phyloP scores from a whole-genome alignment of 2,329 filamentous ascomycete species.

The Cladophialophora carrionii region DNA sequence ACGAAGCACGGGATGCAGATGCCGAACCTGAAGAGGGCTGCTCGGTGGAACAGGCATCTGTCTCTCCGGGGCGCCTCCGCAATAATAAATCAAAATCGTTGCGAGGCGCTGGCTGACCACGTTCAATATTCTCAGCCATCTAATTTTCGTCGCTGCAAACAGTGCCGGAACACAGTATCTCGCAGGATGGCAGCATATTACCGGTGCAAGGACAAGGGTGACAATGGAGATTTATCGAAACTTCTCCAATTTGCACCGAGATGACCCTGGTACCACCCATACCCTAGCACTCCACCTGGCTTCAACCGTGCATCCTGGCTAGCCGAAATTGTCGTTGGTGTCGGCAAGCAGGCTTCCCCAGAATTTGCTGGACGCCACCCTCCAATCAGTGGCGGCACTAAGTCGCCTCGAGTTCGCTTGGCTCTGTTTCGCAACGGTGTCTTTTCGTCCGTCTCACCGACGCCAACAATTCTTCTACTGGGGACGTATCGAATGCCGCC shows the following conservation, averaged over 20 bases:
- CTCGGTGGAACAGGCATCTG: constrained; percentile 13
- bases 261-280: constrained; percentile 6
- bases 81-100: background rate
- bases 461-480: constrained; percentile 29
- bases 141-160: constrained; percentile 11
- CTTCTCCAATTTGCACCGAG: constrained; percentile 14
- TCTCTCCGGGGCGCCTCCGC: constrained; percentile 5
- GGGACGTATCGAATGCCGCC: constrained; percentile 18
- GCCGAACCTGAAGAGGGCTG: background rate
- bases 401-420: constrained; percentile 4
- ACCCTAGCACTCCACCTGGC: constrained; percentile 1
- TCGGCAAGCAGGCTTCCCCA: constrained; percentile 25
- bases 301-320: background rate
- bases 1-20: background rate
- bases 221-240: constrained; percentile 8
- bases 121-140: constrained; percentile 19
- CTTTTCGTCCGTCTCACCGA: constrained; percentile 29
- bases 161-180: background rate
- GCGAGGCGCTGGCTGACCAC: background rate
- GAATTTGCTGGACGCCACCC: constrained; percentile 28
- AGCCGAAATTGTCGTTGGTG: constrained; percentile 24
- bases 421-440: constrained; percentile 24
- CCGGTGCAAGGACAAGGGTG: constrained; percentile 3
- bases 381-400: constrained; percentile 11
- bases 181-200: constrained; percentile 3